Base-by-base conservation (phyloP, 2,329 filamentous ascomycete genomes). In the Ophiostoma ulmi region DNA sequence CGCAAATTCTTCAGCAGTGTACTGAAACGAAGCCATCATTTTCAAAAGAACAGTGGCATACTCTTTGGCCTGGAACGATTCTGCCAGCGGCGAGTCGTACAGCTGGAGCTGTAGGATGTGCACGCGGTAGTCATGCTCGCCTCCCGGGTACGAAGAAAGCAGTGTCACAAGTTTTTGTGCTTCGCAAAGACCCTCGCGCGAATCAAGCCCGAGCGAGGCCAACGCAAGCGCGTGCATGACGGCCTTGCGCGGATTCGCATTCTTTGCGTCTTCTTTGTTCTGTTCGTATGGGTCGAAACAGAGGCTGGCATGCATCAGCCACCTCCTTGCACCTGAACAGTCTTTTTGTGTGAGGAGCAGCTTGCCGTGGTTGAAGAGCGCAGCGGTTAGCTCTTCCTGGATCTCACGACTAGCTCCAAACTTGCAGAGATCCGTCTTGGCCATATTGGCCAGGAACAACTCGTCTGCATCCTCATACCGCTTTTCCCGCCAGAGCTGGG, bases 391-490 rank as follows among this genome's bases (percentile, higher is more conserved):
- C 52, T 81, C 83, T 77, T 94, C 90, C 1, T 84, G 82, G 1
- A 83, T 83, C 1, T 78, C 73, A 0, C 84, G 78, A 63, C 88
- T 83, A 1, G 86, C 77, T 0, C 69, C 75, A 8, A 41, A 31
- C 11, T 11, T 22, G 31, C 75, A 76, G 52, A 75, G 78, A 11
- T 80, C 78, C n/a, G 72, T 80, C 75, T 81, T 79, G 1, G 87
- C 79, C 75, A 91, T 91, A 48, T 79, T 79, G 5, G 67, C 55
- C 0, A 2, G 26, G 78, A 90, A 94, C 83, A 95, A 88, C 78
- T 92, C 88, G 70, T 97, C 92, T 38, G 92, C 91, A 67, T 93
- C 85, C 71, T 94, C 91, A 17, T 91, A 82, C 58, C 90, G 86
- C 58, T 87, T 83, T 76, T 93, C 89, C 75, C 88, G 88, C 88